These are phyloP conservation scores for Colletotrichum cordylinicola DNA, from an alignment of 2,329 filamentous ascomycete genomes.

Conservation along the genomic window DNA sequence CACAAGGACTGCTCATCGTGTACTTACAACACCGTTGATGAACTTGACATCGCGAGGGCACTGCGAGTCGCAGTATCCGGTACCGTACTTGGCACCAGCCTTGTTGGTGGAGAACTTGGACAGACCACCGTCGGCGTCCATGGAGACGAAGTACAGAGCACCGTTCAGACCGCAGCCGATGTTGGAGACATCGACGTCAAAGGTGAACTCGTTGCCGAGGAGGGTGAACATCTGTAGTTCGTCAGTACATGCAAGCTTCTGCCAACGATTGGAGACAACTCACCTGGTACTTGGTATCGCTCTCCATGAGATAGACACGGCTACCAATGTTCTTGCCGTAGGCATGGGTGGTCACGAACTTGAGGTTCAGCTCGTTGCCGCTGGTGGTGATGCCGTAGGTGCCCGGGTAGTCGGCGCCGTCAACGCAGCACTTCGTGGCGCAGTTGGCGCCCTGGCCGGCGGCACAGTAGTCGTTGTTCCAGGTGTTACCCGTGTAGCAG, in stretches of 20 bases:
- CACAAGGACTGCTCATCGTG: neutral
- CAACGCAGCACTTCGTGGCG: slow-evolving; percentile 55
- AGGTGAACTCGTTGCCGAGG: slow-evolving; percentile 72
- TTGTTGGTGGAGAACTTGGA: slow-evolving; percentile 55
- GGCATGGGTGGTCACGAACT: slow-evolving; percentile 60
- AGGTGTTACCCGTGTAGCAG: slow-evolving; percentile 61
- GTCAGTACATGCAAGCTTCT: slow-evolving; percentile 29
- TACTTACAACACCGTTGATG: slow-evolving; percentile 55
- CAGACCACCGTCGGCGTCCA: slow-evolving; percentile 62
- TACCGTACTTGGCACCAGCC: slow-evolving; percentile 64
- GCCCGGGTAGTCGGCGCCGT: slow-evolving; percentile 56
- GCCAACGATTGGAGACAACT: slow-evolving; percentile 41
- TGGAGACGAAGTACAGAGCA: slow-evolving; percentile 70
- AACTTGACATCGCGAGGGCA: slow-evolving; percentile 63
- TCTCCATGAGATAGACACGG: slow-evolving; percentile 69
- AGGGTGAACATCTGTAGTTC: slow-evolving; percentile 62
- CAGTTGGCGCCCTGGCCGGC: slow-evolving; percentile 47
- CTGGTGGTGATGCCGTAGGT: slow-evolving; percentile 62
- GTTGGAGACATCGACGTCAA: slow-evolving; percentile 74
- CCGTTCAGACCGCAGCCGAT: slow-evolving; percentile 75
- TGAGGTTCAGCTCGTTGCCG: slow-evolving; percentile 57
- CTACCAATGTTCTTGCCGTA: slow-evolving; percentile 55
- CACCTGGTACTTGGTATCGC: slow-evolving; percentile 66
- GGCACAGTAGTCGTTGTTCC: slow-evolving; percentile 40
- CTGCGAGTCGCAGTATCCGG: slow-evolving; percentile 59